Conservation (phyloP, 1,284 basidiomycete genomes). For the Sutorius eximius region DNA sequence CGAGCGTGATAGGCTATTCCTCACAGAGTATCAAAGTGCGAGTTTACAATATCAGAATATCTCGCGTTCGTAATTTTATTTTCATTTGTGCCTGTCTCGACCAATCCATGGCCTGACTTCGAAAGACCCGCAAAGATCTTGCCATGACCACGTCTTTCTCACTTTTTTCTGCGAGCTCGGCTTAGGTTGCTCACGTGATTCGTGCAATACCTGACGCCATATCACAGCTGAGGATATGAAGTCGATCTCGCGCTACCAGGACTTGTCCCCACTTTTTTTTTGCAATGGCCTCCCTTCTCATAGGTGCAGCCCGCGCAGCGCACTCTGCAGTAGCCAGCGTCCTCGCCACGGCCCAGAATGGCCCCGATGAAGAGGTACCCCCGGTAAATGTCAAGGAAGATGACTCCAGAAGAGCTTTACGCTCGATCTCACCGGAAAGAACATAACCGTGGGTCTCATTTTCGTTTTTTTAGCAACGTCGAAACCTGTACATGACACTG, state of each 20-base stretch:
- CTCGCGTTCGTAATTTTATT: slow-evolving; percentile 53
- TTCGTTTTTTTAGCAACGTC: slow-evolving; percentile 23
- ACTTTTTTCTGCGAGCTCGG: background rate
- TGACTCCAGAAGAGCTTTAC: slow-evolving; percentile 48
- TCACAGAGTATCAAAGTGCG: slow-evolving; percentile 70
- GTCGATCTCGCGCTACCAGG: background rate
- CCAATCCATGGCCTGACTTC: background rate
- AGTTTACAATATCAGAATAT: slow-evolving; percentile 74
- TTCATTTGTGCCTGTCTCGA: background rate
- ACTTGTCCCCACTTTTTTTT: background rate
- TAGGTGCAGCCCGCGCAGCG: slow-evolving; percentile 48
- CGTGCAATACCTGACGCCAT: slow-evolving; percentile 7
- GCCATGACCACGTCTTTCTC: background rate
- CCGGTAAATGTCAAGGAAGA: slow-evolving; percentile 59
- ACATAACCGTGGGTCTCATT: slow-evolving; percentile 57
- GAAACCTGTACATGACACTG: background rate
- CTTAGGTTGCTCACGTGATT: slow-evolving; percentile 6
- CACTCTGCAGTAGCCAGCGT: slow-evolving; percentile 54
- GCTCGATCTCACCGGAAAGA: slow-evolving; percentile 63
- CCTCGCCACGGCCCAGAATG: slow-evolving; percentile 48
- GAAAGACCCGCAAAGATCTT: background rate
- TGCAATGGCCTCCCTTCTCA: slow-evolving; percentile 49
- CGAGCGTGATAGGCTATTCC: slow-evolving; percentile 68
- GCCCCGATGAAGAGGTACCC: slow-evolving; percentile 49
- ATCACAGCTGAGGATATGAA: slow-evolving; percentile 12